Evolutionary conservation across 1,284 basidiomycete species (phyloP), one percentile per base, ranked within the genome.

Genomic region (Cystobasidiaceae sp.): DNA sequence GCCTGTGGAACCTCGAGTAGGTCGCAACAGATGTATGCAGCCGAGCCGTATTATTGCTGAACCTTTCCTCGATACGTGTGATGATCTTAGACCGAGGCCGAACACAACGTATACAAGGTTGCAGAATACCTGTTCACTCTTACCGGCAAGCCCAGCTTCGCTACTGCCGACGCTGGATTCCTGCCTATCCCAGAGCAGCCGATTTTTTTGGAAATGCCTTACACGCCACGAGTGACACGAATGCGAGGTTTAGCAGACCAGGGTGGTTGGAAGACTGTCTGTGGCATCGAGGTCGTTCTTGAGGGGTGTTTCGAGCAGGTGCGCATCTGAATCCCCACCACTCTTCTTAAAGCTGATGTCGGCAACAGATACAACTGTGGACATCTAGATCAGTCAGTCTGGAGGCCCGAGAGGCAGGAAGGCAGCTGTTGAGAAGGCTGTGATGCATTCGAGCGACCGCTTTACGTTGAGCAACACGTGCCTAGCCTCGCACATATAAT

Each of bases 21-120:
- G 66, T 5, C 71, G 71, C 3, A 74, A 76, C 55, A 74, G 74
- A 61, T 72, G 67, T 66, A 74, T 75, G 13, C 75, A 75, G 44
- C 55, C 65, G 5, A 39, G 37, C 11, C n/a, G 37, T 11, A 39
- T 39, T 11, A 11, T 11, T n/a, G n/a, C 37, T 39, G 11, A 39
- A 11, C 11, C 37, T n/a, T 39, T 39, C 37, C 11, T 39, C 37
- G n/a, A 39, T 39, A 46, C 74, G 4, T 72, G 73, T 0, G 60
- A 68, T 21, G 32, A 28, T 11, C 69, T 75, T n/a, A 48, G 74
- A 74, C 34, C 49, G 54, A 37, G 56, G 13, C 9, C 13, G 11
- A 52, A 52, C 19, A 25, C 21, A 13, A 32, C 30, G 23, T 52
- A 28, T 27, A 32, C 30, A 5, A n/a, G 19, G 25, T 28, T 25